Base-by-base conservation (phyloP, 805 yeast genomes). In the Yarrowia sp. region DNA sequence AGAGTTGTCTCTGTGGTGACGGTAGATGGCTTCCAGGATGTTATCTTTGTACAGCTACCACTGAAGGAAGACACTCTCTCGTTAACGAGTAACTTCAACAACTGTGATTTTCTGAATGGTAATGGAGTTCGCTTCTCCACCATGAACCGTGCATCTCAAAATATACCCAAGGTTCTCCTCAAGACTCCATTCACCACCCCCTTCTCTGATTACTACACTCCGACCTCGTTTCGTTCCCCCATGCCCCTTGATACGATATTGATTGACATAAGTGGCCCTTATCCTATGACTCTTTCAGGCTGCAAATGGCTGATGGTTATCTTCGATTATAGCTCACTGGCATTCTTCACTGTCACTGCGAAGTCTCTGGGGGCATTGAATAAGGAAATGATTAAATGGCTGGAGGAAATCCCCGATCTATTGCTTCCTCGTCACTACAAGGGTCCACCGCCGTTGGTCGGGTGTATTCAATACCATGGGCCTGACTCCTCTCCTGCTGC, bases 401-500 rank as follows among this genome's bases (percentile, higher is more conserved):
- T 54, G 2, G 46, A 54, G 1, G 46, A 54, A 12, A 24, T 35
- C 17, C 61, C 61, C 7, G 24, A n/a, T 10, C n/a, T 44, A 8
- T n/a, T 54, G 17, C 22, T 32, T 19, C 46, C 61, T 9, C 33
- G 40, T 1, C 58, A 33, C 16, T 51, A 51, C 32, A 35, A 35
- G 16, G 8, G 41, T n/a, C n/a, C n/a, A 2, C 41, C 21, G 17
- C 58, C 40, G 9, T 21, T 51, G 21, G 61, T 54, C 14, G 21
- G 46, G 12, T 54, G 61, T 11, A 28, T 54, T 10, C 61, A 54
- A 10, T 54, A 54, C n/a, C 61, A 54, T 38, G 61, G 61, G 14
- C 61, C 61, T 14, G 61, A 54, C 19, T 54, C 61, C 8, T 36
- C 61, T 4, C 35, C 61, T 26, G 61, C 61, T 14, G 61, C 46